These are phyloP conservation scores for Sordariomycetes sp. DNA, from an alignment of 2,329 filamentous ascomycete genomes.

Conservation along the genomic window DNA sequence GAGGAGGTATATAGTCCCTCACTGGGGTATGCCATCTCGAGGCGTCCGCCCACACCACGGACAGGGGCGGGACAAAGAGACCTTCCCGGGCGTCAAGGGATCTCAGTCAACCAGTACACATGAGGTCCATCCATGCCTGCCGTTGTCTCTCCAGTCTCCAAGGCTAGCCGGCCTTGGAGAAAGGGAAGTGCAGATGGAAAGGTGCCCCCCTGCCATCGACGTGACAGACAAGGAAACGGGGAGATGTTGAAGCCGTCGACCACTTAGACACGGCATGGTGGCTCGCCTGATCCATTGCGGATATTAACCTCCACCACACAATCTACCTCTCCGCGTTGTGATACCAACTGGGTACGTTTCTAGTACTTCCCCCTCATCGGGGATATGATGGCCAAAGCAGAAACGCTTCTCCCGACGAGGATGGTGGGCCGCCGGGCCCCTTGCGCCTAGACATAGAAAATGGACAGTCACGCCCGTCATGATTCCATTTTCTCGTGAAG, in stretches of 20 bases:
- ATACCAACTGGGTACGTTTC: slow-evolving; percentile 1
- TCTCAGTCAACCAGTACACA: too few species aligned
- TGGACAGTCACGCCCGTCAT: too few species aligned
- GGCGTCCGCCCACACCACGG: not conserved
- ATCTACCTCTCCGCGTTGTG: not conserved
- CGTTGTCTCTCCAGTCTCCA: not conserved
- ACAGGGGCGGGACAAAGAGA: not conserved
- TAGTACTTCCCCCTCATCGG: not conserved
- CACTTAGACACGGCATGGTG: not conserved
- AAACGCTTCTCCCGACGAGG: not conserved
- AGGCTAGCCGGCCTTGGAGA: not conserved
- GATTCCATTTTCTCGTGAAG: too few species aligned
- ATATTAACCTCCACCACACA: not conserved
- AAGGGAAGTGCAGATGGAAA: not conserved
- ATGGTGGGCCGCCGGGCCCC: not conserved
- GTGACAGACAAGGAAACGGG: not conserved
- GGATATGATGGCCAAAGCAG: not conserved
- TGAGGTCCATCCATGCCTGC: not conserved
- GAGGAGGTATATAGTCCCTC: not conserved
- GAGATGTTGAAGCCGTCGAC: not conserved
- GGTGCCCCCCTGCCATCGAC: not conserved
- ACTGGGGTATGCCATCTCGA: not conserved
- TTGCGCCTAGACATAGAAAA: too few species aligned
- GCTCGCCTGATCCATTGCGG: not conserved
- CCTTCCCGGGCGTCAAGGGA: too few species aligned